A percentile compares a stretch with the other conserved stretches of the same genome.
phyloP scores from a whole-genome alignment of 176 grass and related monocot genomes.

The Cymbopogon citratus region DNA sequence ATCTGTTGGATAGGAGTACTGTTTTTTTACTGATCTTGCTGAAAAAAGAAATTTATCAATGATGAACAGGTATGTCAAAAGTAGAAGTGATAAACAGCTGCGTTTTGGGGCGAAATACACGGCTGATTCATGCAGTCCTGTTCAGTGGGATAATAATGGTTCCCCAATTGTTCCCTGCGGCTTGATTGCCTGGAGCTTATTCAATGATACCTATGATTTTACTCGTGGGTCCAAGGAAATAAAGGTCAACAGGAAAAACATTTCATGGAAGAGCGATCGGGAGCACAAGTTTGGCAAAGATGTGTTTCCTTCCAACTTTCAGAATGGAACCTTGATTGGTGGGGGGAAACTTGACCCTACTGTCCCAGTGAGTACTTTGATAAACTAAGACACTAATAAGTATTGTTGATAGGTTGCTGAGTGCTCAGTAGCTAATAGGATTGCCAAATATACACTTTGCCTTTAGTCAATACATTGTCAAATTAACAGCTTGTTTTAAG shows the following conservation, averaged over 20 bases:
- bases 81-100: conserved; percentile 82
- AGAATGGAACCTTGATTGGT: conserved; percentile 87
- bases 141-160: conserved; percentile 47
- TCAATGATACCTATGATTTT: conserved; percentile 95
- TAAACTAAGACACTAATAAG: neutral
- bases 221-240: conserved; percentile 37
- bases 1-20: neutral
- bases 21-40: neutral
- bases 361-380: conserved; percentile 55
- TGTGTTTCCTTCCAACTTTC: conserved; percentile 96
- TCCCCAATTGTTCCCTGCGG: conserved; percentile 85
- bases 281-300: conserved; percentile 85
- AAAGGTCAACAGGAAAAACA: conserved; percentile 71
- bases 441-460: neutral
- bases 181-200: conserved; percentile 93
- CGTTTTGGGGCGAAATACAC: conserved; percentile 48
- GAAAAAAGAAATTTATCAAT: conserved; percentile 23
- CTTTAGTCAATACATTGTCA: neutral
- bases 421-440: neutral
- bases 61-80: conserved; percentile 70
- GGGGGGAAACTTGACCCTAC: conserved; percentile 70
- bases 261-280: conserved; percentile 88
- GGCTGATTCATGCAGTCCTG: conserved; percentile 49
- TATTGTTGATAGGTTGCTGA: neutral
- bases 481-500: neutral